These are phyloP conservation scores for Linanthus parryae DNA, from an alignment of 148 eudicot species.

Conservation along the genomic window DNA sequence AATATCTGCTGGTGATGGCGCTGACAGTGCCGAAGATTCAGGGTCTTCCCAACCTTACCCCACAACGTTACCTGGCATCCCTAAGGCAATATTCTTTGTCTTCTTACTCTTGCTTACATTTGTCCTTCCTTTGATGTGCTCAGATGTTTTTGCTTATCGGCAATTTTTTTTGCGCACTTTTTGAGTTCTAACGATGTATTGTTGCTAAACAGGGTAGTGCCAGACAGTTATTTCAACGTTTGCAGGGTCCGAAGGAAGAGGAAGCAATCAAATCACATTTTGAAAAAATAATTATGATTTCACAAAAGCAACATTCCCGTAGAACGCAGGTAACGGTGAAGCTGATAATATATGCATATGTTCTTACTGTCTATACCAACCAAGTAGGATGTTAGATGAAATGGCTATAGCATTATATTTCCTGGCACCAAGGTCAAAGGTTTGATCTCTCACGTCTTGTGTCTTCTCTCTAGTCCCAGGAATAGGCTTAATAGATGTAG, in stretches of 20 bases:
- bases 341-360: no score
- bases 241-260: conserved; percentile 92
- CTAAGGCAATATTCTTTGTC: conserved; percentile 49
- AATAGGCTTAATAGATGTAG: no score
- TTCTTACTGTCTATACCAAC: no score
- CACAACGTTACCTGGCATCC: conserved; percentile 93
- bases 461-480: no score
- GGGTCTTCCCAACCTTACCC: conserved; percentile 89
- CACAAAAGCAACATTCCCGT: conserved; percentile 39
- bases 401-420: no score
- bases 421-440: no score
- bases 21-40: conserved; percentile 94
- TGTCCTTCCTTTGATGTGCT: no score
- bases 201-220: conserved; percentile 73
- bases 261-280: conserved; percentile 81
- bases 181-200: conserved; percentile 6
- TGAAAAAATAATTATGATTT: conserved; percentile 68
- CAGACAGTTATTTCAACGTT: conserved; percentile 77
- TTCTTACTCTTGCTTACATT: neutral
- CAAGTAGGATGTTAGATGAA: no score
- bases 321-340: conserved; percentile 54
- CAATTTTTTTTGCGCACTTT: neutral
- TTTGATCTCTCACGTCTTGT: no score
- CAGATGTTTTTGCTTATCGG: conserved; percentile 1
- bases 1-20: conserved; percentile 78